Percentiles rank a stretch among this genome's conserved stretches.
Evolutionary conservation across 768 basidiomycete species (phyloP).

Genomic region (Boletus huronensis): DNA sequence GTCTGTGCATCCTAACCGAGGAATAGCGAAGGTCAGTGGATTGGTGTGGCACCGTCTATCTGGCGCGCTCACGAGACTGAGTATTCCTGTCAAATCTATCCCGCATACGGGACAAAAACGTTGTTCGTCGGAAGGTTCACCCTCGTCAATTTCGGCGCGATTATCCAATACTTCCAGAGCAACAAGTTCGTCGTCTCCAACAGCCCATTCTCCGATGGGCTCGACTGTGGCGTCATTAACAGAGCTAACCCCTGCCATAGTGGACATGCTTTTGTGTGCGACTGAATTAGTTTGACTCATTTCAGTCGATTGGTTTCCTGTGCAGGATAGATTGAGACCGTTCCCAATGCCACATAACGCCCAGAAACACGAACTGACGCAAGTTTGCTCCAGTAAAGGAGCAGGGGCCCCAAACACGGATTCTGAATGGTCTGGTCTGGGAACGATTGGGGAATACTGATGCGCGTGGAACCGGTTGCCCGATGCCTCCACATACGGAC

Average conservation of each 20-base stretch:
- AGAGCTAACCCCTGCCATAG: background rate
- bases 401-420: conserved; percentile 20
- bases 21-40: conserved; percentile 1
- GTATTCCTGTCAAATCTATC: conserved; percentile 6
- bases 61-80: conserved; percentile 19
- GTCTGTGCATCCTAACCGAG: conserved; percentile 41
- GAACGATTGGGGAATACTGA: background rate
- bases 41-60: conserved; percentile 18
- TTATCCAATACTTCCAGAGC: conserved; percentile 31
- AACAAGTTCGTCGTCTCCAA: conserved; percentile 66
- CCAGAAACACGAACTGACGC: conserved; percentile 13
- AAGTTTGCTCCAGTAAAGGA: conserved; percentile 10
- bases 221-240: background rate
- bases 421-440: background rate
- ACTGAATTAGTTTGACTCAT: background rate
- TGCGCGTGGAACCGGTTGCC: background rate
- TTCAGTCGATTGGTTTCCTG: conserved; percentile 2
- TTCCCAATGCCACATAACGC: background rate
- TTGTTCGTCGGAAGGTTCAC: background rate
- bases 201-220: conserved; percentile 58
- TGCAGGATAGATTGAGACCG: background rate
- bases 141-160: conserved; percentile 19
- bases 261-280: background rate
- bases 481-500: background rate
- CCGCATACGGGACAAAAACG: conserved; percentile 28